Base-by-base conservation (phyloP, 2,329 filamentous ascomycete genomes). In the Colletotrichum falcatum region DNA sequence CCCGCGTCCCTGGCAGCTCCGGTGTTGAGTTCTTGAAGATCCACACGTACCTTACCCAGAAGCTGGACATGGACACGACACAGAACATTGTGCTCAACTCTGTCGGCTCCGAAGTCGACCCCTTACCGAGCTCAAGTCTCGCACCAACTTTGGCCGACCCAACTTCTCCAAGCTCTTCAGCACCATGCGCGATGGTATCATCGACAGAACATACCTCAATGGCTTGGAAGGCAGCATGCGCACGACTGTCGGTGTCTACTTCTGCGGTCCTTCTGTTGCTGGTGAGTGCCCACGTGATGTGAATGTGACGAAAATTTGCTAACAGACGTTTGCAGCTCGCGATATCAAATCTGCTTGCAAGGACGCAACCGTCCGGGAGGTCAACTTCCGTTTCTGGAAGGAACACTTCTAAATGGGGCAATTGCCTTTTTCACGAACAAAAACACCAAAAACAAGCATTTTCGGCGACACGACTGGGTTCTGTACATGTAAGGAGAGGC, bases 331-430 rank as follows among this genome's bases (percentile, higher is more conserved):
- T 18, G 3, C 88, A 82, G 95, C 95, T 8, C 89, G 94, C 74
- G 90, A 94, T 77, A 98, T 99, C 79, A 92, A 93, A 81, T 89
- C 90, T 78, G 95, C 95, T 20, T 92, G 93, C 74, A 92, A 92
- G 77, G 81, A 85, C 63, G 91, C 92, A 20, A 93, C 90, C 16
- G 90, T 88, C 46, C 89, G 89, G 73, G 93, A 97, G 75, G 94
- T 99, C 67, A 89, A 91, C 77, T 99, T 98, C 85, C 93, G 94
- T 76, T 99, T 99, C 86, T 99, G 96, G 96, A 99, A 99, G 85
- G 96, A 99, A 83, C 95, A 99, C 79, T 91, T 91, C 79, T 91
- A 86, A 79, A 71, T 72, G 68, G 53, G 51, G 35, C 59, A 23
- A 16, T 58, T 5, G 35, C 35, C 51, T 48, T 30, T 33, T 20